Evolutionary conservation across 768 basidiomycete genomes (phyloP), one percentile per base, ranked within the genome.

Genomic region (Gelatoporia subvermispora): DNA sequence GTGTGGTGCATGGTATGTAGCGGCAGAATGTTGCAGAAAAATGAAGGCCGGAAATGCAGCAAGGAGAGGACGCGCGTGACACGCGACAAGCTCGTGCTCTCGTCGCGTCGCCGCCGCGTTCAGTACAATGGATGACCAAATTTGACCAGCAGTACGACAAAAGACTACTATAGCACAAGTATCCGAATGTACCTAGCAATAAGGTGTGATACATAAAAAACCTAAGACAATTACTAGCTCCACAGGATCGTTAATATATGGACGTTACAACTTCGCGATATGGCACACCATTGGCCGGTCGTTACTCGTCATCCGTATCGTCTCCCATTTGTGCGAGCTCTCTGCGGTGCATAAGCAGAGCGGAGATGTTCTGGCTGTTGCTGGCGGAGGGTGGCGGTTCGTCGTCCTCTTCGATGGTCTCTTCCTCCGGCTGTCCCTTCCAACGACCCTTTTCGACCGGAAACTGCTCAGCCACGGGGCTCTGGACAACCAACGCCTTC

Each of bases 401-500:
- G 4, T 76, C 76, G 40, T 60, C 62, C 52, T 79, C 78, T 18
- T 68, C 59, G 42, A 77, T 75, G 52, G 74, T 77, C 56, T 72
- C 78, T 55, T 72, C 69, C 22, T 64, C 60, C 7, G 65, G 64
- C 34, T 67, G 66, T 22, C 68, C 71, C 48, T 67, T 74, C 59
- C 73, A 71, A 50, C 69, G 66, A 23, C 67, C 53, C 49, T 65
- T 69, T 40, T 55, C 45, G n/a, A 57, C 56, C 16, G 61, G 65
- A 1, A 48, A 18, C 11, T 64, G 58, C 0, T 71, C 72, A 3
- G 69, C 72, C 7, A 66, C 68, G 17, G 64, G 65, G 7, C 41
- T 47, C 16, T 57, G 52, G 22, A 61, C 62, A 18, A 68, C 71
- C 43, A 85, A 63, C 3, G 83, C 82, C 41, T 70, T 70, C 60